phyloP scores from a whole-genome alignment of 2,329 filamentous ascomycete species.

The Apiospora hydei region DNA sequence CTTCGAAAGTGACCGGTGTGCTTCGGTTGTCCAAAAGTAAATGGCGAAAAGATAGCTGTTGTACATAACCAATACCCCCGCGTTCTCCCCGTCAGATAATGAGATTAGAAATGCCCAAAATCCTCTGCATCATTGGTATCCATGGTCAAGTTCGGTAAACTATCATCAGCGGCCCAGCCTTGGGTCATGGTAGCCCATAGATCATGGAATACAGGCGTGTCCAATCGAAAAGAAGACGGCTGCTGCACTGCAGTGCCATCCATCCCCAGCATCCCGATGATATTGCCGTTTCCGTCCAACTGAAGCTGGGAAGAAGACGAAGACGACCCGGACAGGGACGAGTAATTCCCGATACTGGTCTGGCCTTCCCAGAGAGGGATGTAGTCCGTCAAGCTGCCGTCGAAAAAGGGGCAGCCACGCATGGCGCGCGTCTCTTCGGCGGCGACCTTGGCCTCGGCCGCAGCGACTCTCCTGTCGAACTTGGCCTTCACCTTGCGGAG shows the following conservation, averaged over 20 bases:
- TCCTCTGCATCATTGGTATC: not conserved
- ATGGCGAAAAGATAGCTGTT: not conserved
- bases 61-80: not conserved
- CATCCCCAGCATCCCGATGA: slow-evolving; percentile 22
- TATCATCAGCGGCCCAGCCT: slow-evolving; percentile 46
- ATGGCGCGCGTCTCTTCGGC: slow-evolving; percentile 28
- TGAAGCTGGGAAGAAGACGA: not conserved
- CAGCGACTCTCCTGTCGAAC: slow-evolving; percentile 50
- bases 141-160: not conserved
- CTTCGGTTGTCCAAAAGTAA: not conserved
- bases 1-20: too few species aligned
- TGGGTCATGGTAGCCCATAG: slow-evolving; percentile 58
- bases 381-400: slow-evolving; percentile 56
- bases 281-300: not conserved
- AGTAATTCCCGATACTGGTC: slow-evolving; percentile 2
- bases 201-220: slow-evolving; percentile 46
- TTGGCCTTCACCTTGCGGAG: slow-evolving; percentile 54
- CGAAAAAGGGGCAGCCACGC: slow-evolving; percentile 57
- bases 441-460: slow-evolving; percentile 37
- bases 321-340: not conserved
- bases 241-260: slow-evolving; percentile 1
- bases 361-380: slow-evolving; percentile 53
- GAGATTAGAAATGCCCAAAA: not conserved
- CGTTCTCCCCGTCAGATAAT: not conserved
- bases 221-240: not conserved